A percentile compares a stretch with the other conserved stretches of the same genome.
Evolutionary conservation across 495 filamentous ascomycete species (phyloP).

Genomic region (Xylaria cubensis): DNA sequence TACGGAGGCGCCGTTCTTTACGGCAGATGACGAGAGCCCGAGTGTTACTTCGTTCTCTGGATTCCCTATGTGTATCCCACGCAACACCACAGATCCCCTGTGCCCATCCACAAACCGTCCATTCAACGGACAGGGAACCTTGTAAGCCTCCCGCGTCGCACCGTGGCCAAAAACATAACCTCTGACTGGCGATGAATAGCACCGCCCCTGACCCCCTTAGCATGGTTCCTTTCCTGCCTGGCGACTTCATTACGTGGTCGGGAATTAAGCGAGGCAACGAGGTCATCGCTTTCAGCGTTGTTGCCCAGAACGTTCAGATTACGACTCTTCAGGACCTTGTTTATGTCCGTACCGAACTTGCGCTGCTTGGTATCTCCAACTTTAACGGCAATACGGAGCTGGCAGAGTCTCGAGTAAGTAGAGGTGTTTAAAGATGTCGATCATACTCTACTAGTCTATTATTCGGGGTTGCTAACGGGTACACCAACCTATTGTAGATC

Average conservation of each 20-base stretch:
- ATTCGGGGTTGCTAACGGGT: neutral
- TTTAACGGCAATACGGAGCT: constrained; percentile 40
- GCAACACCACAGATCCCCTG: constrained; percentile 38
- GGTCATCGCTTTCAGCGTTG: constrained; percentile 42
- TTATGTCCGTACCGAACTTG: constrained; percentile 46
- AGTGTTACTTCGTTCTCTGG: constrained; percentile 47
- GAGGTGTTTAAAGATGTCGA: neutral
- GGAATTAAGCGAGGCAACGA: constrained; percentile 39
- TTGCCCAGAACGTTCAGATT: constrained; percentile 45
- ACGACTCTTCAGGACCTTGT: constrained; percentile 38
- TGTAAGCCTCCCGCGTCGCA: constrained; percentile 26
- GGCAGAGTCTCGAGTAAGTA: constrained; percentile 38
- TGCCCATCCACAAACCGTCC: constrained; percentile 48
- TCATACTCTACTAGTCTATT: neutral
- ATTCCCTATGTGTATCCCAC: constrained; percentile 54
- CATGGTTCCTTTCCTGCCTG: constrained; percentile 47
- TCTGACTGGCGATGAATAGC: constrained; percentile 22
- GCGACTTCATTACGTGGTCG: constrained; percentile 47
- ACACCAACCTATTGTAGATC: constrained; percentile 25
- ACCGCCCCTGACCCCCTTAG: constrained; percentile 41
- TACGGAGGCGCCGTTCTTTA: constrained; percentile 43
- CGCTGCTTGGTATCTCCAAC: constrained; percentile 44
- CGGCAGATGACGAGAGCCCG: constrained; percentile 48
- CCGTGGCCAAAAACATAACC: neutral
- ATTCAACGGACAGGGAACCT: constrained; percentile 24